Base-by-base conservation (phyloP, 2,329 filamentous ascomycete genomes). In the Neopestalotiopsis rosae region DNA sequence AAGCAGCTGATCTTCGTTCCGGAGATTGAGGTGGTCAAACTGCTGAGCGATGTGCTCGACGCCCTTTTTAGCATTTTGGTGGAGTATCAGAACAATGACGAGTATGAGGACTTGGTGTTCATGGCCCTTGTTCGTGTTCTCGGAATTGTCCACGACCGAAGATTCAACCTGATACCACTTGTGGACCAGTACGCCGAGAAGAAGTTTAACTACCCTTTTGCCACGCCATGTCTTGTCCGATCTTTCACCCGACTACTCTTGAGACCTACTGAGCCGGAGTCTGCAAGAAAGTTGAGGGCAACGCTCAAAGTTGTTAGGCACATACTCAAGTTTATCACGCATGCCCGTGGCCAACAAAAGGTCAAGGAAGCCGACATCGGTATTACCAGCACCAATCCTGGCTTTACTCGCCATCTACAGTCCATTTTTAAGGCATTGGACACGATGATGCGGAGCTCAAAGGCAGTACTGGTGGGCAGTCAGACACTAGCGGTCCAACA, bases 21-120 rank as follows among this genome's bases (percentile, higher is more conserved):
- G 0, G 96, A 99, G 78, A 97, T 98, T 68, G 97, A 99, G 81
- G 93, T 99, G 42, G 96, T 99, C 71, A 99, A 98, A 83, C 87
- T 98, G 57, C 84, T 98, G 7, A 92, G 89, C 71, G 92, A 97
- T 74, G 94, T 98, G 1, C 91, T 99, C 66, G 94, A 97, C 79
- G 90, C 94, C 0, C 88, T 99, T 0, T 99, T 99, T 77, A 92
- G 94, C 5, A 94, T 98, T 34, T 84, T 98, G 34, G 93, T 97
- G 38, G 94, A 98, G 74, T 91, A 97, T 76, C 90, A 94, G n/a
- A 94, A 94, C 10, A 94, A 94, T 72, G 94, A 97, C 72, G 94
- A 97, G 76, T 95, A 94, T 71, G 96, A 98, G 76, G 95, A 98
- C 76, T 82, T 97, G 17, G 91, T 98, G 1, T 98, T 99, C 79